Evolutionary conservation across 2,329 filamentous ascomycete genomes (phyloP), one percentile per base, ranked within the genome.

Genomic region (Gnomoniopsis smithogilvyi): DNA sequence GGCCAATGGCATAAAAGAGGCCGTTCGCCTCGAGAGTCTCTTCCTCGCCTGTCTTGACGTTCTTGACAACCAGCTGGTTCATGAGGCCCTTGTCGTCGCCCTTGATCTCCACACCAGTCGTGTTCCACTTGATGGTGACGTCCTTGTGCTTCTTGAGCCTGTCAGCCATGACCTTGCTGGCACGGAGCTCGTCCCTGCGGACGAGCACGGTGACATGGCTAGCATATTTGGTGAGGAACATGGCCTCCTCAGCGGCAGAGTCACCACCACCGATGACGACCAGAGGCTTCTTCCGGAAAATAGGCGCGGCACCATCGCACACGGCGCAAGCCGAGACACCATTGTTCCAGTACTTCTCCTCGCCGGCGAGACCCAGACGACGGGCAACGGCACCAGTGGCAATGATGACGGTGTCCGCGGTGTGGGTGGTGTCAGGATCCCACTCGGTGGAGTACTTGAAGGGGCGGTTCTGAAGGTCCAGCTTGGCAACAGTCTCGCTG

Each of bases 201-300:
- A 99, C 96, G 38, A 99, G 84, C 6, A 99, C 95, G 21, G 91
- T 96, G 63, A 99, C 94, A 74, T 95, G 92, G 76, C 88, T 92
- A 64, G 90, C 95, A 79, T 98, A 99, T 82, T 98, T 99, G 63
- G 95, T 96, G 67, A 99, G 79, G 80, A 97, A 99, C 68, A 96
- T 89, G 58, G 93, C 92, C 83, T 99, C 95, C 78, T 99, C 96
- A 30, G 96, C 95, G 19, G 95, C 95, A 17, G 91, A 96, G 78
- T 99, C 95, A 69, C 95, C 95, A 64, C 95, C 96, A 64, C 95
- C 95, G 64, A 99, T 97, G 52, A 99, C 95, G 45, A 94, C 91
- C 57, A 99, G 82, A 10, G 90, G 94, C 83, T 96, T 96, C 76
- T 97, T 92, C 68, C 94, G 86, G 87, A 96, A 99, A 74, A 99